These are phyloP conservation scores for Candida sp. DNA, from an alignment of 1,139 yeast species.

Conservation along the genomic window DNA sequence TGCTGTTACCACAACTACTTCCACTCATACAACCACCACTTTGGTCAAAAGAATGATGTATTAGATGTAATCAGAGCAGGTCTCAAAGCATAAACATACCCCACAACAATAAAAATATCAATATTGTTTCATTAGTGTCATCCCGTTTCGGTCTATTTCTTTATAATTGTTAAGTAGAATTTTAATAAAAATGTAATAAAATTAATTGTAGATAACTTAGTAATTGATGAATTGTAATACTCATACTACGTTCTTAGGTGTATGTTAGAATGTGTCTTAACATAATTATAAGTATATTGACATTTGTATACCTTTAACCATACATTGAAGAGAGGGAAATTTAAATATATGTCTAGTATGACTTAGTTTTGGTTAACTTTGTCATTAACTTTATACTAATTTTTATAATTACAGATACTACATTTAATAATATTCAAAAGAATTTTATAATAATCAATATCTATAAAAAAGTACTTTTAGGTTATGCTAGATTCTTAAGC, in stretches of 20 bases:
- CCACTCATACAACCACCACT: background rate
- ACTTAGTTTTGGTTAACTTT: too few relatives aligned
- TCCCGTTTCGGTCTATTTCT: background rate
- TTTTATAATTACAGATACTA: too few relatives aligned
- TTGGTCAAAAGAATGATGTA: constrained; percentile 2
- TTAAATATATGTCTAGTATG: too few relatives aligned
- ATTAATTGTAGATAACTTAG: too few relatives aligned
- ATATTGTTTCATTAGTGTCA: background rate
- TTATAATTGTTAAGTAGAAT: background rate
- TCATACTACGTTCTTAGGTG: too few relatives aligned
- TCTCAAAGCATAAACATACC: constrained; percentile 1
- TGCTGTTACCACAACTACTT: constrained; percentile 2
- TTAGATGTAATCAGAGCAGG: constrained; percentile 1
- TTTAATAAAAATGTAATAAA: background rate
- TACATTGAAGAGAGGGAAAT: too few relatives aligned
- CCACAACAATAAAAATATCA: background rate
- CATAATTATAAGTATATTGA: too few relatives aligned
- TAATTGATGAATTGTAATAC: too few relatives aligned
- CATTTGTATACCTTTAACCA: too few relatives aligned
- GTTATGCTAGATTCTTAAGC: constrained; percentile 3
- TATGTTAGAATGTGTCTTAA: too few relatives aligned
- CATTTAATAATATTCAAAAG: too few relatives aligned
- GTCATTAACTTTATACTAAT: background rate
- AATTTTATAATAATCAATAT: too few relatives aligned
- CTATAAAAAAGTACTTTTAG: background rate